A percentile compares a stretch with the other conserved stretches of the same genome.
Conservation (phyloP, 1,284 basidiomycete species). For the Naganishia liquefaciens region DNA sequence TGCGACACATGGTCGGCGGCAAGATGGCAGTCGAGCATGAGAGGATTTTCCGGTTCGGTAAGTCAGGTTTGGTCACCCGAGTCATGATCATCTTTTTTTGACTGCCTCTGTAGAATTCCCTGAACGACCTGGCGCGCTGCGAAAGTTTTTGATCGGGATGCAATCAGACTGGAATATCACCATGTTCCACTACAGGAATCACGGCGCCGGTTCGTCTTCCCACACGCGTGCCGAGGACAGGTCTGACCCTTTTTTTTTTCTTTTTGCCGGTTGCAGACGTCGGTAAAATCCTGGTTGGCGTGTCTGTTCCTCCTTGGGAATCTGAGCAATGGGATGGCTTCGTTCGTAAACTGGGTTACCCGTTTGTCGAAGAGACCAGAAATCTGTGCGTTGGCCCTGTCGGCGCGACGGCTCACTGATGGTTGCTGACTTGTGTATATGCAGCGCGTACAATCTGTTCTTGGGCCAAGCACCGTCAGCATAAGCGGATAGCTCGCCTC, state of each 20-base stretch:
- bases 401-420: background rate
- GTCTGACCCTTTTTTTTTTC: slow-evolving; percentile 31
- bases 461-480: slow-evolving; percentile 49
- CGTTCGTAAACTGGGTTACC: slow-evolving; percentile 76
- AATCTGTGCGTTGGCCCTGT: slow-evolving; percentile 60
- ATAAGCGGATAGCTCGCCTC: too few relatives aligned
- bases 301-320: slow-evolving; percentile 79
- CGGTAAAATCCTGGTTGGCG: slow-evolving; percentile 86
- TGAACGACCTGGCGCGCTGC: slow-evolving; percentile 86
- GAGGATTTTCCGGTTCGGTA: slow-evolving; percentile 89
- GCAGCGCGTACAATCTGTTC: slow-evolving; percentile 72
- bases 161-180: slow-evolving; percentile 91
- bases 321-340: slow-evolving; percentile 70
- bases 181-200: slow-evolving; percentile 96
- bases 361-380: slow-evolving; percentile 88
- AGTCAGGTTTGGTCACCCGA: slow-evolving; percentile 45
- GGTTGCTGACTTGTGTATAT: background rate
- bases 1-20: slow-evolving; percentile 92
- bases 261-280: slow-evolving; percentile 74
- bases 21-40: slow-evolving; percentile 75
- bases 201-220: slow-evolving; percentile 75
- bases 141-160: slow-evolving; percentile 81
- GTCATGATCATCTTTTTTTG: background rate
- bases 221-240: background rate
- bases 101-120: slow-evolving; percentile 74